Percentiles rank a stretch among this genome's conserved stretches.
Conservation (phyloP, 2,329 filamentous ascomycete genomes). For the Pezicula neosporulosa region DNA sequence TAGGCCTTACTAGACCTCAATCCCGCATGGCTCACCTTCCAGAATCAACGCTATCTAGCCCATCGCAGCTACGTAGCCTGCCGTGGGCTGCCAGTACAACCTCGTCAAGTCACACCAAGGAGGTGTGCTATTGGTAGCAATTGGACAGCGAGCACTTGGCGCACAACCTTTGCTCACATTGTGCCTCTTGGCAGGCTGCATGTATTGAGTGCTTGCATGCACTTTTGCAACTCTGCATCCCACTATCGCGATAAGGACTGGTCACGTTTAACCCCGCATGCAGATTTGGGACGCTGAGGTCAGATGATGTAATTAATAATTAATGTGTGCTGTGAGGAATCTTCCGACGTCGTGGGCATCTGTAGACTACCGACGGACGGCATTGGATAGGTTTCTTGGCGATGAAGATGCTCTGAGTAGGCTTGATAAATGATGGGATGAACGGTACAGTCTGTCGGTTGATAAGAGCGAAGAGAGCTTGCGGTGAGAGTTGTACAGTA, state of each 20-base stretch:
- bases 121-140: not conserved
- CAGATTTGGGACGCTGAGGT: slow-evolving; percentile 1
- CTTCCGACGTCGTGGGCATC: too few relatives aligned
- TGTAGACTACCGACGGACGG: too few relatives aligned
- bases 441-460: too few relatives aligned
- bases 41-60: not conserved
- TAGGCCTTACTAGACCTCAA: not conserved
- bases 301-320: not conserved
- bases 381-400: too few relatives aligned
- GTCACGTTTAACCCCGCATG: slow-evolving; percentile 5
- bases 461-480: too few relatives aligned
- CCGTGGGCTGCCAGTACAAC: not conserved
- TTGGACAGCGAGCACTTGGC: not conserved
- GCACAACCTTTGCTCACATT: not conserved
- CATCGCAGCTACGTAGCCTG: not conserved
- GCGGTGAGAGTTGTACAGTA: too few relatives aligned
- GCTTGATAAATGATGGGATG: too few relatives aligned
- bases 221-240: not conserved
- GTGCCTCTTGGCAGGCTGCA: not conserved
- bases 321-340: not conserved
- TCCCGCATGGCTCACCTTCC: not conserved
- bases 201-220: not conserved
- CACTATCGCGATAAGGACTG: not conserved
- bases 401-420: too few relatives aligned
- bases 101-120: slow-evolving; percentile 1